phyloP scores from a whole-genome alignment of 2,329 filamentous ascomycete genomes.

The Myrmaecium sp. region DNA sequence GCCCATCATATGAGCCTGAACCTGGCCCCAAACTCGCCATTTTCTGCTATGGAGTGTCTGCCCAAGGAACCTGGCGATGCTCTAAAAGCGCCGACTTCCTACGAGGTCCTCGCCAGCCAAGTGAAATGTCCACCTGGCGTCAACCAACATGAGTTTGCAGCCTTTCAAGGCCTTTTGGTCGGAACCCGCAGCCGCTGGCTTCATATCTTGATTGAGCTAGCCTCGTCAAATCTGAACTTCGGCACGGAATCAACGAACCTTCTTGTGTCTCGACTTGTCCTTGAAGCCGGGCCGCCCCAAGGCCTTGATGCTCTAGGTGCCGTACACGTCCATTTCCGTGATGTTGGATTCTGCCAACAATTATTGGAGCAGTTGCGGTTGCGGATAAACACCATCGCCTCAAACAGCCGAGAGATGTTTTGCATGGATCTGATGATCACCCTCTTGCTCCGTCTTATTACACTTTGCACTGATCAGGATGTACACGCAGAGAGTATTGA shows the following conservation, averaged over 20 bases:
- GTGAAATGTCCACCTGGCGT: conserved; percentile 29
- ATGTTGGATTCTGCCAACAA: conserved; percentile 31
- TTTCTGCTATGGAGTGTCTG: conserved; percentile 13
- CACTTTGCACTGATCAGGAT: conserved; percentile 10
- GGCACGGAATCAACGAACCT: conserved; percentile 33
- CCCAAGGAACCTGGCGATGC: conserved; percentile 13
- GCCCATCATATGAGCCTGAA: conserved; percentile 27
- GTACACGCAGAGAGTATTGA: conserved; percentile 4
- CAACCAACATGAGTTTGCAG: conserved; percentile 35
- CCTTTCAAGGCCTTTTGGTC: conserved; percentile 32
- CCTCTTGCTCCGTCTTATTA: conserved; percentile 26
- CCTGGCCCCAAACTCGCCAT: conserved; percentile 23
- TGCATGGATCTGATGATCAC: conserved; percentile 42
- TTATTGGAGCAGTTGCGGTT: conserved; percentile 31
- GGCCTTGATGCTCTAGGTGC: conserved; percentile 19
- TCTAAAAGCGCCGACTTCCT: conserved; percentile 31
- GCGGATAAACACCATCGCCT: conserved; percentile 29
- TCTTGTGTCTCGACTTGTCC: conserved; percentile 34
- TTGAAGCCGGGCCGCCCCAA: conserved; percentile 37
- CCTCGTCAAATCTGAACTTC: conserved; percentile 41
- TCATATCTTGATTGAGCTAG: conserved; percentile 33
- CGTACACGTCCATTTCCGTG: conserved; percentile 32
- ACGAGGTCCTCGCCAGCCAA: conserved; percentile 35
- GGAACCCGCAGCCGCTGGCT: conserved; percentile 32
- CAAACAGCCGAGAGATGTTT: conserved; percentile 42